Percentiles rank a stretch among this genome's conserved stretches.
Conservation (phyloP, 116 monocot genomes). For the Posidonia oceanica region DNA sequence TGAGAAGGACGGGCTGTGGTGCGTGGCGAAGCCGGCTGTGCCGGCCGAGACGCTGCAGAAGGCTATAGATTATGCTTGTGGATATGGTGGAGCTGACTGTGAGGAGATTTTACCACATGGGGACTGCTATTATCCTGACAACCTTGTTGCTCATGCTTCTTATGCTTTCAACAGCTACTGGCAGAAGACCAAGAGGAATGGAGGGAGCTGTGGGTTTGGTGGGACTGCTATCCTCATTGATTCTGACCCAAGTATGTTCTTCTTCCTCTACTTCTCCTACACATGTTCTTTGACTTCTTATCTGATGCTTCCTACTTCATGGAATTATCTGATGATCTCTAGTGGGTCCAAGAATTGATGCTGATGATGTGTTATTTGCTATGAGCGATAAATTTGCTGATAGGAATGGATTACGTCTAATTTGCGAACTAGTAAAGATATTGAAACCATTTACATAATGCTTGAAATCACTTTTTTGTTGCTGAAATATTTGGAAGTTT, state of each 20-base stretch:
- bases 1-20: slow-evolving; percentile 25
- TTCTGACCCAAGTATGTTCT: slow-evolving; percentile 40
- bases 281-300: neutral
- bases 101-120: slow-evolving; percentile 33
- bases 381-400: no score
- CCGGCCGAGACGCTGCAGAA: slow-evolving; percentile 36
- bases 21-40: slow-evolving; percentile 55
- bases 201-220: slow-evolving; percentile 41
- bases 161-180: slow-evolving; percentile 65
- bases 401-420: no score
- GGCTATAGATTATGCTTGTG: slow-evolving; percentile 57
- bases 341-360: no score
- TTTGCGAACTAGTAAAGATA: no score
- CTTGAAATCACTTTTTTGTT: no score
- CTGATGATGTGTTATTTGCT: no score
- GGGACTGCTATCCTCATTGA: slow-evolving; percentile 36
- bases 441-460: no score
- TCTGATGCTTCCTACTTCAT: no score
- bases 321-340: no score
- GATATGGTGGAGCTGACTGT: slow-evolving; percentile 52
- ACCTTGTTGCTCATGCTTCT: slow-evolving; percentile 44
- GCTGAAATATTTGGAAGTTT: no score
- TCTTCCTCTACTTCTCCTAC: neutral
- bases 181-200: slow-evolving; percentile 35
- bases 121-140: slow-evolving; percentile 47